Evolutionary conservation across 192 early-diverging fungal species (phyloP).

Genomic region (Physocladia obscura): DNA sequence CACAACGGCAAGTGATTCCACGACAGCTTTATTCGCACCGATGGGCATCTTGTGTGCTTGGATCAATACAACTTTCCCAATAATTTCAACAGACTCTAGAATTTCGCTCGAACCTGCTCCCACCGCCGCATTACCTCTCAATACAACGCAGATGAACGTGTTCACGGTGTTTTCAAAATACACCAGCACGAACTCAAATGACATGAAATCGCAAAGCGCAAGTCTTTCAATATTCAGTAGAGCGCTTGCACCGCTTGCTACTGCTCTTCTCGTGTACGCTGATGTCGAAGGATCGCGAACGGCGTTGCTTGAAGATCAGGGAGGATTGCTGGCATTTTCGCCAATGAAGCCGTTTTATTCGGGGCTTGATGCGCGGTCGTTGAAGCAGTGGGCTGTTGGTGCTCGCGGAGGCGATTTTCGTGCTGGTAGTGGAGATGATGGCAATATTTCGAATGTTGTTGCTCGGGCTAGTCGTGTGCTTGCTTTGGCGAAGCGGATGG

Average conservation of each 20-base stretch:
- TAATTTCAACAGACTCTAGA: not conserved
- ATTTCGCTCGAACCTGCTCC: not conserved
- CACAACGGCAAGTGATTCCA: not conserved
- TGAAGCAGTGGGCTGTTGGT: no score
- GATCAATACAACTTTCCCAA: not conserved
- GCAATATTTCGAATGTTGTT: not conserved
- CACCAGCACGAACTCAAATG: no score
- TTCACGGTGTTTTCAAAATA: no score
- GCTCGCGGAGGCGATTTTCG: no score
- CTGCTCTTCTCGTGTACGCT: constrained; percentile 41
- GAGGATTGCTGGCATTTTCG: constrained; percentile 30
- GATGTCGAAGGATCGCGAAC: constrained; percentile 44
- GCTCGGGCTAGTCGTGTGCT: constrained; percentile 35
- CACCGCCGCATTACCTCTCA: not conserved
- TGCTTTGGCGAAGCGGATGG: constrained; percentile 23
- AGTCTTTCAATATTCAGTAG: constrained; percentile 22
- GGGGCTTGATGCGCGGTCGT: not conserved
- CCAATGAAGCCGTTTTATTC: constrained; percentile 34
- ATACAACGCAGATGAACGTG: no score
- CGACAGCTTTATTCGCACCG: not conserved
- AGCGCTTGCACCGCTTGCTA: constrained; percentile 32
- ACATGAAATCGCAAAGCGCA: no score
- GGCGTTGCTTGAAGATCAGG: constrained; percentile 39
- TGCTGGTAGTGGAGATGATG: not conserved
- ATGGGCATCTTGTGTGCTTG: constrained; percentile 11